phyloP scores from a whole-genome alignment of 163 green algal genomes.

The Chlorella variabilis region DNA sequence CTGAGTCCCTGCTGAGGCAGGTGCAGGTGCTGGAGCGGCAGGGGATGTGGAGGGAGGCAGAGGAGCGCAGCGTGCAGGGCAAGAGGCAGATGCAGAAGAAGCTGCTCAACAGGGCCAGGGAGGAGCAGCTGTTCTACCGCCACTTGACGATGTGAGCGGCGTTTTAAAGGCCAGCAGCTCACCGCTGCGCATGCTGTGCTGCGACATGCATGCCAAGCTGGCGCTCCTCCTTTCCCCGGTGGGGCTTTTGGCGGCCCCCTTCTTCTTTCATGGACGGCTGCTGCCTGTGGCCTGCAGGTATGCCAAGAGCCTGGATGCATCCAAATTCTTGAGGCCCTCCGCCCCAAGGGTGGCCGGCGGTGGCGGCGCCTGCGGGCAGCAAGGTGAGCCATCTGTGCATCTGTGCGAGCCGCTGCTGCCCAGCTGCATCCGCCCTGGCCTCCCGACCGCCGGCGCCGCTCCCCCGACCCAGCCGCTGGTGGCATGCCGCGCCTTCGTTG shows the following conservation, averaged over 20 bases:
- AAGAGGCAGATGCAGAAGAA: not conserved
- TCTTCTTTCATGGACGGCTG: not conserved
- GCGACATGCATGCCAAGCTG: not conserved
- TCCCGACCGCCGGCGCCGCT: too few species aligned
- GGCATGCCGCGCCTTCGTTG: too few species aligned
- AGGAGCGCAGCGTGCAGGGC: not conserved
- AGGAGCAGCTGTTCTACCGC: constrained; percentile 1
- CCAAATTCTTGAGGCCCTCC: not conserved
- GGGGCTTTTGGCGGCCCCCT: too few species aligned
- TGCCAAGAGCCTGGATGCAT: not conserved
- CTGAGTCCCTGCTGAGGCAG: not conserved
- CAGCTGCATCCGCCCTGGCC: too few species aligned
- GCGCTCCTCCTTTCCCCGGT: too few species aligned
- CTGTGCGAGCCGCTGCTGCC: too few species aligned
- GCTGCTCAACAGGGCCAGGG: not conserved
- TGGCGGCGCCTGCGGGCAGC: not conserved
- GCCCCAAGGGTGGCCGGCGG: not conserved
- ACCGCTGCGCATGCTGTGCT: not conserved
- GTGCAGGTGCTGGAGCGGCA: not conserved
- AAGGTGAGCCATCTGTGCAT: too few species aligned
- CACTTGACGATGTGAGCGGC: not conserved
- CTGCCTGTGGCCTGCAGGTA: constrained; percentile 1
- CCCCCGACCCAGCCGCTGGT: too few species aligned
- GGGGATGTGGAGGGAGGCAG: not conserved
- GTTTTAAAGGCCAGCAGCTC: not conserved